These are phyloP conservation scores for Datisca glomerata DNA, from an alignment of 306 rosid genomes.

Conservation along the genomic window DNA sequence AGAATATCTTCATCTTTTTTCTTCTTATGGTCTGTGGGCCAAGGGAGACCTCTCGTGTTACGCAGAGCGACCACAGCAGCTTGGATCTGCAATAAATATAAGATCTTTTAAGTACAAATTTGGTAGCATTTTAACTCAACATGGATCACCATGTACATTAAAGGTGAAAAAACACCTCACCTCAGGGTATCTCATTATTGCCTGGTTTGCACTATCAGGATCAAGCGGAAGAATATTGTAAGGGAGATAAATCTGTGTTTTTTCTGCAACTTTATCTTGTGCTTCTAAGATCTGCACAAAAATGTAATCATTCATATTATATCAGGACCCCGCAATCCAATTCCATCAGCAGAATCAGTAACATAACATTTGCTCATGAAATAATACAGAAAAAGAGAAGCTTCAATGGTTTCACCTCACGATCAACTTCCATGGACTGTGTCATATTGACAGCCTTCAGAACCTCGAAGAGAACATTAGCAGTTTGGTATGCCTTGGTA, in stretches of 20 bases:
- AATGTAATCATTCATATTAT: background rate
- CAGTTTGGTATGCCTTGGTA: constrained; percentile 97
- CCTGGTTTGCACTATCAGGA: constrained; percentile 93
- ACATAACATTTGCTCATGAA: too few relatives aligned
- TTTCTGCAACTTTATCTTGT: constrained; percentile 90
- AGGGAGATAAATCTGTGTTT: constrained; percentile 84
- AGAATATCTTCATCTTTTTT: constrained; percentile 84
- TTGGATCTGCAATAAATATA: constrained; percentile 48
- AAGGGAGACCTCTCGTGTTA: constrained; percentile 85
- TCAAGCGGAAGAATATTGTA: constrained; percentile 98
- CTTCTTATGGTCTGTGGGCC: constrained; percentile 80
- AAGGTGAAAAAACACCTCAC: constrained; percentile 21
- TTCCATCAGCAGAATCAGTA: too few relatives aligned
- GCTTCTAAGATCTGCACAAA: constrained; percentile 74
- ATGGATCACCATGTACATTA: constrained; percentile 1
- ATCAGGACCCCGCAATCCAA: too few relatives aligned
- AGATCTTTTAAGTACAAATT: background rate
- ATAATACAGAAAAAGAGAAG: too few relatives aligned
- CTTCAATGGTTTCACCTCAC: constrained; percentile 46
- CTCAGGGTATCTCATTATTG: constrained; percentile 94
- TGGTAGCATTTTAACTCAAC: constrained; percentile 3
- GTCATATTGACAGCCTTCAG: constrained; percentile 95
- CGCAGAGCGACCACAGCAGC: constrained; percentile 93
- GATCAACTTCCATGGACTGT: constrained; percentile 93
- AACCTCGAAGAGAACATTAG: constrained; percentile 96